Evolutionary conservation across 257 asterid species (phyloP), one percentile per base, ranked within the genome.

Genomic region (Lithospermum erythrorhizon): DNA sequence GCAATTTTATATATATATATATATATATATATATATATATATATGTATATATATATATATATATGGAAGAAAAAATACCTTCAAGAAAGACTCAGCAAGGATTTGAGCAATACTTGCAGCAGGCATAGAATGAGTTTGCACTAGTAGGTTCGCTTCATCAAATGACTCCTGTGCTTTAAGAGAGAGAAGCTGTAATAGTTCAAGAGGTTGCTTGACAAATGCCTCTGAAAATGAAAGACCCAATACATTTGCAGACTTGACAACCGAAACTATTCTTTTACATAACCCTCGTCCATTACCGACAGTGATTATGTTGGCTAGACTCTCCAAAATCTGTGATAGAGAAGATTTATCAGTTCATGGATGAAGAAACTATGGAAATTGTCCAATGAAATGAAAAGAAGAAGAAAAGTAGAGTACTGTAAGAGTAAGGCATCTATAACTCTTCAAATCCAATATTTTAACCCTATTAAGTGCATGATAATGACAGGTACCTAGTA

Each of bases 141-240:
- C 95, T 60, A 93, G 81, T 60, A 86, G 83, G 65, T 67, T 80
- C 64, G 98, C 95, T 76, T 89, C 98, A 68, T 88, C 95, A 58
- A 86, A 86, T 29, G 98, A 93, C 27, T 88, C 97, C 76, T 93
- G 98, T 10, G 98, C 98, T 79, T 93, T 93, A 70, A 93, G 97
- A 71, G 94, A 77, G 59, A 93, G 95, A 77, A 93, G 75, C 70
- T 86, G 98, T 72, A 93, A 76, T 63, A 93, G 73, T 76, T 93
- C 98, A 62, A 86, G 73, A 68, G 98, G 98, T 70, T 77, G 97
- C 80, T 93, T 89, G 63, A 83, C 95, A 58, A 86, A 93, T 58
- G 97, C 97, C 85, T 93, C 98, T 18, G 81, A 68, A 82, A 93
- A 93, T 65, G 87, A 66, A 70, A 93, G 87, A 63, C 97, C 98